Evolutionary conservation across 257 asterid genomes (phyloP).

Genomic region (Solanum piurae): DNA sequence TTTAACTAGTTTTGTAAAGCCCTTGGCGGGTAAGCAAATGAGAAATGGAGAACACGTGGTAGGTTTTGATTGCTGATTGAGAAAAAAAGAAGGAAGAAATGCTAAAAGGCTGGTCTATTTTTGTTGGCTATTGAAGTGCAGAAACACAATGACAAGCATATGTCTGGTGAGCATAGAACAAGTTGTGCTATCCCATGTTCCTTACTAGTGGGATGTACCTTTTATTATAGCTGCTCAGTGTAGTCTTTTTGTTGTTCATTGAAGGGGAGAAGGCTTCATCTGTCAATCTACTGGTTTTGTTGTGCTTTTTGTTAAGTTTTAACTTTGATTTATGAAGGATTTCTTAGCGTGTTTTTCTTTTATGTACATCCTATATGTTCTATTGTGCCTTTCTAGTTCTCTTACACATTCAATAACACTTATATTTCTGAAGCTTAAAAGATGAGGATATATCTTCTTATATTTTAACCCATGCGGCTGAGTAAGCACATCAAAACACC

Average conservation of each 20-base stretch:
- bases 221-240: background rate
- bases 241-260: background rate
- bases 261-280: background rate
- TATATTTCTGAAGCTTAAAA: background rate
- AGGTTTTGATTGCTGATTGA: background rate
- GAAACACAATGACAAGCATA: background rate
- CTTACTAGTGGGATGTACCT: background rate
- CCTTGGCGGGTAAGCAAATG: background rate
- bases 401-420: background rate
- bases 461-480: background rate
- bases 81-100: background rate
- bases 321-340: background rate
- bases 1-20: background rate
- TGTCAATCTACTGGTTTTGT: background rate
- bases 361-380: background rate
- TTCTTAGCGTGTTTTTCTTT: background rate
- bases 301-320: background rate
- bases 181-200: background rate
- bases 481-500: background rate
- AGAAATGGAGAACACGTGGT: background rate
- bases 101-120: background rate
- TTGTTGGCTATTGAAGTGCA: background rate
- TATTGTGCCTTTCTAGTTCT: background rate
- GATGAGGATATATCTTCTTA: background rate
- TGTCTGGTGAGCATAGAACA: background rate